Evolutionary conservation across 306 rosid genomes (phyloP).

Genomic region (Medicago ruthenica): DNA sequence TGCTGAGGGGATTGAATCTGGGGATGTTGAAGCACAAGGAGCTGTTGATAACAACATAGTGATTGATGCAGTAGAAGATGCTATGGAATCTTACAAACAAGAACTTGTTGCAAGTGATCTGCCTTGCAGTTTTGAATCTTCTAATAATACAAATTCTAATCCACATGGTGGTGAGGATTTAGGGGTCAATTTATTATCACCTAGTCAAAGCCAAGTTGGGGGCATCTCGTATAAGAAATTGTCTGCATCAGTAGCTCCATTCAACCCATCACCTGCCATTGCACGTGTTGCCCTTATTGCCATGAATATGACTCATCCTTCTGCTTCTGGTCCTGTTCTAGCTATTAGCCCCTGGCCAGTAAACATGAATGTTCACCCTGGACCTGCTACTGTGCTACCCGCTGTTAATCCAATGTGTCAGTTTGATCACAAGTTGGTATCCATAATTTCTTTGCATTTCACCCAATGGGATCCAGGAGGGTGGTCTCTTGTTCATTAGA

Average conservation of each 20-base stretch:
- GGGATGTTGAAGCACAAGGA: too few relatives aligned
- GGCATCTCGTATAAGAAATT: conserved; percentile 67
- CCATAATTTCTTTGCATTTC: too few relatives aligned
- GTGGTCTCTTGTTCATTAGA: too few relatives aligned
- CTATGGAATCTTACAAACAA: too few relatives aligned
- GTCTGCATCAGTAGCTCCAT: conserved; percentile 97
- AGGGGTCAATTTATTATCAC: conserved; percentile 49
- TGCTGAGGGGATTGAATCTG: too few relatives aligned
- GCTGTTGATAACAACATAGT: too few relatives aligned
- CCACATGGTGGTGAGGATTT: conserved; percentile 61
- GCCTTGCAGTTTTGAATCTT: conserved; percentile 56
- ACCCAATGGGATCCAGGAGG: too few relatives aligned
- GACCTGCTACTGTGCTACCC: conserved; percentile 46
- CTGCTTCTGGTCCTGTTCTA: conserved; percentile 67
- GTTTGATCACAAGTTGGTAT: too few relatives aligned
- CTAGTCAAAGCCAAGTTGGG: conserved; percentile 54
- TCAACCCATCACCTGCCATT: conserved; percentile 79
- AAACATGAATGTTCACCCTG: conserved; percentile 87
- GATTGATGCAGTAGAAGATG: too few relatives aligned
- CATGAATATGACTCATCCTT: conserved; percentile 72
- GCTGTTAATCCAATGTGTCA: conserved; percentile 68
- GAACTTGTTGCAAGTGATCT: conserved; percentile 53
- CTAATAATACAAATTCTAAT: conserved; percentile 48
- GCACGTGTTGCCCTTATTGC: conserved; percentile 73
- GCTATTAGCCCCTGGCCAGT: conserved; percentile 81